Base-by-base conservation (phyloP, 2,329 filamentous ascomycete genomes). In the Sphaerulina populicola region DNA sequence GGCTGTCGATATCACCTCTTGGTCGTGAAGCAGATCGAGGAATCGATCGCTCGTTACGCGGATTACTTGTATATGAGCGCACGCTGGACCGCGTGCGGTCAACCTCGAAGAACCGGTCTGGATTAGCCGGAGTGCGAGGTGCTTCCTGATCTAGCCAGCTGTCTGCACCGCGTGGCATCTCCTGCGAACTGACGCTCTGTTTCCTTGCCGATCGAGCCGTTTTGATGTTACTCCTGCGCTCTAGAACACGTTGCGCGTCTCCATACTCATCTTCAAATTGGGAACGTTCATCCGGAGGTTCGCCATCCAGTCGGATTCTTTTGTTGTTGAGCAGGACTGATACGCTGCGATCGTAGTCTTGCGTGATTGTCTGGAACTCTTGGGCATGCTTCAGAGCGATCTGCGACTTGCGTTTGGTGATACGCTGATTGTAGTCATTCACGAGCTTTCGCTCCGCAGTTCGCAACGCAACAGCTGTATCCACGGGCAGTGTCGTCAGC, bases 301-400 rank as follows among this genome's bases (percentile, higher is more conserved):
- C 66, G 6, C 59, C 62, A 43, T 66, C 64, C 2, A 66, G 57
- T 40, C 56, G 55, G 7, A 58, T 57, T n/a, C 23, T 27, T 27
- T 59, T 57, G 18, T 63, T 62, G 15, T 56, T 60, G 8, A 68
- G 49, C 18, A 69, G 54, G 14, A 60, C 59, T 4, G 57, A 60
- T 11, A 69, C 59, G 27, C 61, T 59, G 10, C 57, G 57, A 46
- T 69, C 65, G 47, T 68, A 69, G 39, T 68, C 65, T 38, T 61
- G 56, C 5, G 63, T 67, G 7, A 69, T 54, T 3, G 47, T 51
- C 27, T 64, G 63, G 53, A 67, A 67, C 14, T 66, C 57, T 33
- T 62, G 59, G 6, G 65, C 65, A 47, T 69, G 66, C 58, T 60
- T 62, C 36, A 66, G 47, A 4, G 63, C 64, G 38, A 69, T 68